Conservation (phyloP, 768 basidiomycete species). For the Kwoniella sp. region DNA sequence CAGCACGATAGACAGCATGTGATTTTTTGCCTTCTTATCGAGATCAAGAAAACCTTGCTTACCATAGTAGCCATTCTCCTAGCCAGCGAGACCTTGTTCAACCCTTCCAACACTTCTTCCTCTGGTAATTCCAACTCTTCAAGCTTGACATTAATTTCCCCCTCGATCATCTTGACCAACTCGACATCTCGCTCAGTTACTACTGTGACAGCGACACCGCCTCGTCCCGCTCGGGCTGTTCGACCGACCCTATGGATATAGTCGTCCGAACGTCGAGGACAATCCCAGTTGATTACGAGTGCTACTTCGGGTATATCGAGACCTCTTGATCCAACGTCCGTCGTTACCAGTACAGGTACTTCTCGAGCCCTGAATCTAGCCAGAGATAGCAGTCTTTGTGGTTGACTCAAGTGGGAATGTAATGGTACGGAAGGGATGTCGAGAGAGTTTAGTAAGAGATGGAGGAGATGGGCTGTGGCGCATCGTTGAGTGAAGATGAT, state of each 20-base stretch:
- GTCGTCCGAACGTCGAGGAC: conserved; percentile 79
- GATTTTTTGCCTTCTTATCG: neutral
- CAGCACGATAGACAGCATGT: neutral
- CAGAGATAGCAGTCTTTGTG: conserved; percentile 81
- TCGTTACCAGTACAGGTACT: conserved; percentile 87
- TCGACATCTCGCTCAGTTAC: conserved; percentile 93
- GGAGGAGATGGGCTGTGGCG: conserved; percentile 85
- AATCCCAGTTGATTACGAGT: conserved; percentile 95
- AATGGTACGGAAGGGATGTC: conserved; percentile 82
- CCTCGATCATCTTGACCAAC: conserved; percentile 76
- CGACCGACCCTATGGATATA: conserved; percentile 95
- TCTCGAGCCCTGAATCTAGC: conserved; percentile 80
- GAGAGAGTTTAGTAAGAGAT: conserved; percentile 70
- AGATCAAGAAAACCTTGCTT: conserved; percentile 53
- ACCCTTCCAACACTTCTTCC: conserved; percentile 73
- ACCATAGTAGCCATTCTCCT: conserved; percentile 94
- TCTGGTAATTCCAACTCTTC: conserved; percentile 76
- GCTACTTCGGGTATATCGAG: conserved; percentile 95
- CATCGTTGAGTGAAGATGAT: conserved; percentile 87
- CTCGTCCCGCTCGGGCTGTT: conserved; percentile 85
- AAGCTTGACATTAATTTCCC: conserved; percentile 82
- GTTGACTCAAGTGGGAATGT: conserved; percentile 90
- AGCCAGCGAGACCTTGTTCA: conserved; percentile 88
- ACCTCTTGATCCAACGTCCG: conserved; percentile 93
- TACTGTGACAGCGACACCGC: conserved; percentile 88